These are phyloP conservation scores for Massarina eburnea DNA, from an alignment of 2,329 filamentous ascomycete genomes.

Conservation along the genomic window DNA sequence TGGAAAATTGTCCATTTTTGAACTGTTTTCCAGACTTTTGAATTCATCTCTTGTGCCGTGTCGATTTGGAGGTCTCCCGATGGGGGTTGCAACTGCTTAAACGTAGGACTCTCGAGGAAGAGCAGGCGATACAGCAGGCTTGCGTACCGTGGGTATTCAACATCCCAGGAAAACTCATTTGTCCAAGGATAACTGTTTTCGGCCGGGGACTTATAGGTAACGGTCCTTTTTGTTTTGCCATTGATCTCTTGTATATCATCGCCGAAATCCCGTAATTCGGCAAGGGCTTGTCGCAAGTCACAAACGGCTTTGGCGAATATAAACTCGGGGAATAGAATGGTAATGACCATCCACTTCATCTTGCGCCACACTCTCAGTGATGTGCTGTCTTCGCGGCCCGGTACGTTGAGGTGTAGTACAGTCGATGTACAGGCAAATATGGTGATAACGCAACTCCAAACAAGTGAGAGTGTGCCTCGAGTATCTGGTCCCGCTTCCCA, in stretches of 20 bases:
- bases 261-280: neutral
- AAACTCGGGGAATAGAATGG: neutral
- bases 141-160: constrained; percentile 3
- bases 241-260: neutral
- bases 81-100: too few species aligned
- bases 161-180: neutral
- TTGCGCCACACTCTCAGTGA: neutral
- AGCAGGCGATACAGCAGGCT: neutral
- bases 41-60: too few species aligned
- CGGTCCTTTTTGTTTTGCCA: too few species aligned
- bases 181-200: too few species aligned
- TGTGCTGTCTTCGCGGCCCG: neutral
- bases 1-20: too few species aligned
- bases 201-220: too few species aligned
- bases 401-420: constrained; percentile 4
- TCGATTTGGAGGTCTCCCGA: too few species aligned
- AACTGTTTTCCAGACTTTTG: too few species aligned
- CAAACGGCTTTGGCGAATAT: neutral
- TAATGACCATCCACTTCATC: neutral
- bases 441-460: constrained; percentile 8
- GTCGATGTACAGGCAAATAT: constrained; percentile 9
- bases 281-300: too few species aligned
- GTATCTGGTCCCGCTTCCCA: constrained; percentile 4
- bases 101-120: neutral
- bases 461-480: constrained; percentile 10